Evolutionary conservation across 1,284 basidiomycete species (phyloP), one percentile per base, ranked within the genome.

Genomic region (Rhodotorula glutinis): DNA sequence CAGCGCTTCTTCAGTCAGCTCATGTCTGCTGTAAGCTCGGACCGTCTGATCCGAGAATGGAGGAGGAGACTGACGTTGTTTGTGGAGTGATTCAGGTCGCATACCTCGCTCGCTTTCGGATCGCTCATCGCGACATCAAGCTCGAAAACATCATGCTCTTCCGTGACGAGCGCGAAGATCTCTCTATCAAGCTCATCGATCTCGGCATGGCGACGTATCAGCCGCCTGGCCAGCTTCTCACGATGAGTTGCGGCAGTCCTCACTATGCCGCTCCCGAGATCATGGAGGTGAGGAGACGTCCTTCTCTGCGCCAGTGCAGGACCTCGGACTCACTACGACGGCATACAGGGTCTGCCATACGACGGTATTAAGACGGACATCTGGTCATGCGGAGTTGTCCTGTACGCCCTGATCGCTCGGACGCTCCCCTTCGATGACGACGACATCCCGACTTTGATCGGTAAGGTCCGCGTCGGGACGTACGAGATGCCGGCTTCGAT

Each of bases 211-310:
- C 78, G 16, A 75, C 77, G 8, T 74, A 77, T n/a, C 76, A 78
- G 55, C 73, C 73, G 2, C 72, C 71, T 1, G 78, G 75, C 49
- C 71, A 72, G 60, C 72, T 77, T 72, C 68, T 79, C 41, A 77
- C 76, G 61, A 79, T 78, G 38, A 77, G 77, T 62, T 80, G 79
- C 55, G 79, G 79, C 23, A 76, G 75, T 46, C 79, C 79, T 10
- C 79, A 80, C 69, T 80, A 79, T 57, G 79, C 78, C 41, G 76
- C 75, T 40, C 78, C 79, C 19, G 78, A 79, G 65, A 78, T 79
- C 53, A 76, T 79, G 52, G 71, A 67, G 55, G 78, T 77, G 5
- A 38, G 61, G 55, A 77, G 77, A 7, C 43, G 59, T 58, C 38
- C 38, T 41, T 23, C 3, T 25, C 33, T 38, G 33, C 33, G 33